These are phyloP conservation scores for Mortierella sp. DNA, from an alignment of 371 early-diverging fungal genomes.

Conservation along the genomic window DNA sequence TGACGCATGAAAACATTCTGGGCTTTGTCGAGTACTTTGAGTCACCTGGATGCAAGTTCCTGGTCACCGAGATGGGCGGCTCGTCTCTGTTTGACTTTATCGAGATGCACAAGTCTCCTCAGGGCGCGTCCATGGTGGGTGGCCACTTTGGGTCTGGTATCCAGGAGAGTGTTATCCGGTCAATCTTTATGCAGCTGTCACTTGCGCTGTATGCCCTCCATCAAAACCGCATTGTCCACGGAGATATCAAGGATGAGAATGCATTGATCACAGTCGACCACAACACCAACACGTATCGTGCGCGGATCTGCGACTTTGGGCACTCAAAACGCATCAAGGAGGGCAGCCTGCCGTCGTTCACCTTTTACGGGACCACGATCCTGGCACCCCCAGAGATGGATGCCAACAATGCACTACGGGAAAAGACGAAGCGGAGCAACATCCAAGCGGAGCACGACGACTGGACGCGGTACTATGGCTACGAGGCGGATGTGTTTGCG, in stretches of 20 bases:
- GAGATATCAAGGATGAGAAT: slow-evolving; percentile 57
- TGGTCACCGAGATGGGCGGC: slow-evolving; percentile 48
- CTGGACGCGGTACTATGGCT: slow-evolving; percentile 40
- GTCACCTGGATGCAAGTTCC: slow-evolving; percentile 42
- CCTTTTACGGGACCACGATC: slow-evolving; percentile 51
- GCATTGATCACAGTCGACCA: slow-evolving; percentile 41
- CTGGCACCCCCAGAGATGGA: slow-evolving; percentile 57
- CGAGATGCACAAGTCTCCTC: slow-evolving; percentile 37
- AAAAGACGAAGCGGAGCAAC: slow-evolving; percentile 21
- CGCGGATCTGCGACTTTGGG: slow-evolving; percentile 55
- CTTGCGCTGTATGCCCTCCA: slow-evolving; percentile 44
- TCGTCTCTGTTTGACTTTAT: slow-evolving; percentile 55
- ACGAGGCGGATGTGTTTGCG: slow-evolving; percentile 55
- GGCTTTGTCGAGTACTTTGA: slow-evolving; percentile 44
- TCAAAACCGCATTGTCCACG: slow-evolving; percentile 45
- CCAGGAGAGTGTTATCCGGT: slow-evolving; percentile 30
- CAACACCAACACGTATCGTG: slow-evolving; percentile 27
- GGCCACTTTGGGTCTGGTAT: slow-evolving; percentile 33
- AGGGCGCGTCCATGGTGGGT: slow-evolving; percentile 18
- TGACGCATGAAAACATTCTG: slow-evolving; percentile 51
- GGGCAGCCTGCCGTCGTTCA: slow-evolving; percentile 28
- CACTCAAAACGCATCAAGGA: slow-evolving; percentile 38
- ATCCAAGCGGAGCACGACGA: slow-evolving; percentile 10
- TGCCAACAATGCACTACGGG: slow-evolving; percentile 30
- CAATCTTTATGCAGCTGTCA: slow-evolving; percentile 47